These are phyloP conservation scores for Naumovozyma dairenensis DNA, from an alignment of 805 yeast species.

Conservation along the genomic window DNA sequence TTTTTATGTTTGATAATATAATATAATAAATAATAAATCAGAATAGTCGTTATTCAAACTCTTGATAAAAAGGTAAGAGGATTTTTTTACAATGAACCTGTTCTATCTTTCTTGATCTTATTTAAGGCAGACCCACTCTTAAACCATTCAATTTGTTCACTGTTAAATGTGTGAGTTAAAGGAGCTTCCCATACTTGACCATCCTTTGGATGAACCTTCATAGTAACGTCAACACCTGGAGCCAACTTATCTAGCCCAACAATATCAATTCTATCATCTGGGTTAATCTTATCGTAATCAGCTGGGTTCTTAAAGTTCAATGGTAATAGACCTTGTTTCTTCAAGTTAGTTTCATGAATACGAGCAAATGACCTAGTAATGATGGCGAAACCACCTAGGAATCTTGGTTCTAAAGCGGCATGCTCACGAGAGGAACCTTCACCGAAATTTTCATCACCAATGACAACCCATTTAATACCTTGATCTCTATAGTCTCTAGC, in stretches of 20 bases:
- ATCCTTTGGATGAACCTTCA: slow-evolving; percentile 62
- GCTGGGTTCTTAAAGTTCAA: slow-evolving; percentile 82
- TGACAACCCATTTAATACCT: slow-evolving; percentile 91
- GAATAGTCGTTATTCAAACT: too few relatives aligned
- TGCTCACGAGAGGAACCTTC: slow-evolving; percentile 99
- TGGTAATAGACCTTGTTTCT: slow-evolving; percentile 98
- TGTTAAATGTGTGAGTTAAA: slow-evolving; percentile 93
- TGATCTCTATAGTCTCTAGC: slow-evolving; percentile 90
- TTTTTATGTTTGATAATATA: too few relatives aligned
- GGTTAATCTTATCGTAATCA: slow-evolving; percentile 89
- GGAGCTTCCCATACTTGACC: slow-evolving; percentile 82
- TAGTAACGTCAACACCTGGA: slow-evolving; percentile 82
- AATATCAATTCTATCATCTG: slow-evolving; percentile 82
- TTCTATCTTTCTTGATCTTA: slow-evolving; percentile 36
- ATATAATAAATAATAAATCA: too few relatives aligned
- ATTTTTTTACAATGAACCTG: too few relatives aligned
- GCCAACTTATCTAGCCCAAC: slow-evolving; percentile 75
- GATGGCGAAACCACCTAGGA: slow-evolving; percentile 96
- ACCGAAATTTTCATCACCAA: slow-evolving; percentile 98
- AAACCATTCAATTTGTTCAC: slow-evolving; percentile 98
- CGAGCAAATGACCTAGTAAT: slow-evolving; percentile 97
- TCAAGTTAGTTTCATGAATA: slow-evolving; percentile 98
- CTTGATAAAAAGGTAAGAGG: too few relatives aligned
- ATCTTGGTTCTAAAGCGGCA: slow-evolving; percentile 99
- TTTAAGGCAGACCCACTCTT: slow-evolving; percentile 98